phyloP scores from a whole-genome alignment of 2,329 filamentous ascomycete species.

The Paramyrothecium roridum region DNA sequence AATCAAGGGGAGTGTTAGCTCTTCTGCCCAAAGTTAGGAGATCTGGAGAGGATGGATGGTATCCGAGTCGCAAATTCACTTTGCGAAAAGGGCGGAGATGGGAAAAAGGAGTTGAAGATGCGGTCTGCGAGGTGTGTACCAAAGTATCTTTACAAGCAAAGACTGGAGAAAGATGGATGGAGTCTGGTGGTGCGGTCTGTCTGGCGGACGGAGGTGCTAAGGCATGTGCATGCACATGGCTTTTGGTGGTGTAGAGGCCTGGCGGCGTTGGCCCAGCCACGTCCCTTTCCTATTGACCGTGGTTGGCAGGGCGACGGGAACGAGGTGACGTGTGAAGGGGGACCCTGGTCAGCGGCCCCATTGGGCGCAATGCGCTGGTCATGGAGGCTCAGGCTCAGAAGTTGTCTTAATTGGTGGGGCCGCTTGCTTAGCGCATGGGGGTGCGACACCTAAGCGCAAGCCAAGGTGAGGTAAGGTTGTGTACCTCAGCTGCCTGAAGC shows the following conservation, averaged over 20 bases:
- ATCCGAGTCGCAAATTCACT: neutral
- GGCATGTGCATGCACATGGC: neutral
- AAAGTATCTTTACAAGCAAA: neutral
- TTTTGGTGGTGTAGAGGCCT: slow-evolving; percentile 6
- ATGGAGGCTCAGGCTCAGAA: no score
- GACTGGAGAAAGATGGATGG: slow-evolving; percentile 2
- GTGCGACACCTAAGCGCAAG: no score
- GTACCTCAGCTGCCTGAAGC: no score
- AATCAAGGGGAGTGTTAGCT: neutral
- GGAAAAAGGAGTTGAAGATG: neutral
- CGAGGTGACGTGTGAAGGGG: slow-evolving; percentile 7
- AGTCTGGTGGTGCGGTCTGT: neutral
- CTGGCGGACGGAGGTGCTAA: no score
- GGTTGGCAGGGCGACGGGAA: slow-evolving; percentile 21
- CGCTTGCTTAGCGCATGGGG: no score
- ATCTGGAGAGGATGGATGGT: neutral
- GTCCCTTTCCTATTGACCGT: slow-evolving; percentile 24
- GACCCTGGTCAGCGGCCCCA: no score
- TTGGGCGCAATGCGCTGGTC: no score
- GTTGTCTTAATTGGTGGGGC: no score
- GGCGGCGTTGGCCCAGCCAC: slow-evolving; percentile 26
- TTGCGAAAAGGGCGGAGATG: neutral
- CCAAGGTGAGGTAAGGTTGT: no score
- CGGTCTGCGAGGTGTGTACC: neutral
- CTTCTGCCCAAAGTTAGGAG: neutral